These are phyloP conservation scores for Sugiyamaella xylanicola DNA, from an alignment of 1,139 yeast genomes.

Conservation along the genomic window DNA sequence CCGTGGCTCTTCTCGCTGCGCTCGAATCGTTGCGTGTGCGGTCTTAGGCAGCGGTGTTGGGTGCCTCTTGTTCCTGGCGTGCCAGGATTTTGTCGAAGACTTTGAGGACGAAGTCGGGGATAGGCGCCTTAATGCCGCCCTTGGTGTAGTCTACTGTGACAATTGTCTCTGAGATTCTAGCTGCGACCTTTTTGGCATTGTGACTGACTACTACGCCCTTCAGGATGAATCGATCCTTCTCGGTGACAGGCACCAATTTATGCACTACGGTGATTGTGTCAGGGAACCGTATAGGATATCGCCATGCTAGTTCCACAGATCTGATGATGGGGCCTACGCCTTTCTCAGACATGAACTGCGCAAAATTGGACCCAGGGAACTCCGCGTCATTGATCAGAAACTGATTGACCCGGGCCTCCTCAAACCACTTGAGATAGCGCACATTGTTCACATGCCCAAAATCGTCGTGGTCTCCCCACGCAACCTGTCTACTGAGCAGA, in stretches of 20 bases:
- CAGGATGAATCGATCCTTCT: constrained; percentile 38
- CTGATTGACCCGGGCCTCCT: constrained; percentile 41
- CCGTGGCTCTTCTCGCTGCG: no score
- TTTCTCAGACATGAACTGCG: constrained; percentile 32
- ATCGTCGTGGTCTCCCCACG: constrained; percentile 43
- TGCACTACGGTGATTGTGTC: constrained; percentile 41
- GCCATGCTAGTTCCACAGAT: constrained; percentile 40
- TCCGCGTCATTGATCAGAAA: constrained; percentile 27
- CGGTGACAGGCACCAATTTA: constrained; percentile 34
- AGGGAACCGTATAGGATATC: constrained; percentile 41
- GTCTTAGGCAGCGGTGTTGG: constrained; percentile 3
- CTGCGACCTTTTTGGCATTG: constrained; percentile 40
- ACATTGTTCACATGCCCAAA: constrained; percentile 43
- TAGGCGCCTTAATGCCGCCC: constrained; percentile 39
- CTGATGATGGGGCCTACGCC: constrained; percentile 42
- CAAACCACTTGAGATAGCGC: constrained; percentile 42
- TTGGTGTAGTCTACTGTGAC: constrained; percentile 41
- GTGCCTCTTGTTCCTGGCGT: constrained; percentile 17
- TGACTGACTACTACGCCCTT: constrained; percentile 44
- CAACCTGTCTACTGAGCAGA: constrained; percentile 33
- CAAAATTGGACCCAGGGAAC: constrained; percentile 29
- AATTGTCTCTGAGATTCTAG: constrained; percentile 39
- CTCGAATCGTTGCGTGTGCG: no score
- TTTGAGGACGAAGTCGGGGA: constrained; percentile 33
- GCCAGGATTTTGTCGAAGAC: constrained; percentile 24